Conservation (phyloP, 495 filamentous ascomycete genomes). For the Annulohypoxylon stygium region DNA sequence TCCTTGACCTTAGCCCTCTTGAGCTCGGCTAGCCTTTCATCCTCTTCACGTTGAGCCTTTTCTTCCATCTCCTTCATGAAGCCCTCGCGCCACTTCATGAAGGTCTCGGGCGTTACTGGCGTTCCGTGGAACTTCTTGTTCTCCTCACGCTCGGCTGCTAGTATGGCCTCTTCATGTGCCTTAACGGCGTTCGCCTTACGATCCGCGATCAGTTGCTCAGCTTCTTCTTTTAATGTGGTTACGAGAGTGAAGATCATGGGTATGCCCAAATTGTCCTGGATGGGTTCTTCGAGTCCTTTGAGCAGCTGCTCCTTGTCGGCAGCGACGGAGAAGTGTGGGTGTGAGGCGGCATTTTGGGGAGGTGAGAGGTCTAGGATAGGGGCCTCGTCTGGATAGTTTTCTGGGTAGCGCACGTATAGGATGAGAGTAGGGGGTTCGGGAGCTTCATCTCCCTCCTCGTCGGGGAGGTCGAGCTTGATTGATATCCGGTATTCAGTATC, state of each 20-base stretch:
- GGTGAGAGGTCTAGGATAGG: slow-evolving; percentile 81
- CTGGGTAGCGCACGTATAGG: slow-evolving; percentile 86
- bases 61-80: slow-evolving; percentile 87
- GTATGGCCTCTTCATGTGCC: slow-evolving; percentile 72
- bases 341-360: slow-evolving; percentile 74
- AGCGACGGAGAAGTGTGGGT: slow-evolving; percentile 68
- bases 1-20: slow-evolving; percentile 79
- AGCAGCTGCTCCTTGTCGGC: slow-evolving; percentile 80
- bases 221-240: slow-evolving; percentile 85
- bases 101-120: slow-evolving; percentile 84
- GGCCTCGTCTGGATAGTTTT: slow-evolving; percentile 86
- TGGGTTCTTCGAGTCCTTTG: slow-evolving; percentile 72
- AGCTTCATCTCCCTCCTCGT: slow-evolving; percentile 68
- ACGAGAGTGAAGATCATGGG: slow-evolving; percentile 97
- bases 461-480: slow-evolving; percentile 79
- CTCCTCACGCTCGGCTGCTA: slow-evolving; percentile 87
- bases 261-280: slow-evolving; percentile 94
- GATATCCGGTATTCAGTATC: slow-evolving; percentile 87
- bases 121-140: slow-evolving; percentile 97
- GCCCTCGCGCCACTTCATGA: slow-evolving; percentile 81
- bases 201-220: slow-evolving; percentile 81
- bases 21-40: slow-evolving; percentile 80
- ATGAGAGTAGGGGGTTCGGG: slow-evolving; percentile 73
- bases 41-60: slow-evolving; percentile 68
- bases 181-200: slow-evolving; percentile 72